Evolutionary conservation across 2,329 filamentous ascomycete species (phyloP).

Genomic region (Pyrenochaeta sp.): DNA sequence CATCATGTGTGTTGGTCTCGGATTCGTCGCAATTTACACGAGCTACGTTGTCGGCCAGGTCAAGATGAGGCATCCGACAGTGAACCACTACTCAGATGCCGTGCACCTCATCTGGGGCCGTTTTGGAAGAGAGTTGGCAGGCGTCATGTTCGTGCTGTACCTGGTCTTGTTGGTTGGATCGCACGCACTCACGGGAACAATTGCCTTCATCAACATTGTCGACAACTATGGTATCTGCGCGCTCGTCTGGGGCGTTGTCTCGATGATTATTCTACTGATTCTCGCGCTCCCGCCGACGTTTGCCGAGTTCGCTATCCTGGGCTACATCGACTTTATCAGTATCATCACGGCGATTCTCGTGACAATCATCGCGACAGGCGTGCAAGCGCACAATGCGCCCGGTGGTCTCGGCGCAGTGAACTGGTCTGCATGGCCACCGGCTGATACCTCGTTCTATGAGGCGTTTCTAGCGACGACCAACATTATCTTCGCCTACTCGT

Average conservation of each 20-base stretch:
- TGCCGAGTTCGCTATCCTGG: constrained; percentile 68
- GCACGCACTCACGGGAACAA: constrained; percentile 74
- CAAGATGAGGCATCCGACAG: constrained; percentile 65
- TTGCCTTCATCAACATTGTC: constrained; percentile 71
- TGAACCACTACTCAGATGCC: constrained; percentile 74
- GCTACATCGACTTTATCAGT: constrained; percentile 66
- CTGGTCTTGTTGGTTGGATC: constrained; percentile 71
- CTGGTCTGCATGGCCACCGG: constrained; percentile 46
- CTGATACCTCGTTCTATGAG: constrained; percentile 69
- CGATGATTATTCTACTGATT: constrained; percentile 66
- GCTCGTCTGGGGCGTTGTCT: constrained; percentile 70
- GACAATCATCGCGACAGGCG: constrained; percentile 73
- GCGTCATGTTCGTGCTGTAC: constrained; percentile 61
- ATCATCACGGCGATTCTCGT: constrained; percentile 72
- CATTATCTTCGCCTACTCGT: constrained; percentile 50
- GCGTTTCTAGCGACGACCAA: constrained; percentile 57
- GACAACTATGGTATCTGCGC: constrained; percentile 67
- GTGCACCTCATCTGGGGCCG: constrained; percentile 70
- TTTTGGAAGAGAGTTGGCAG: constrained; percentile 59
- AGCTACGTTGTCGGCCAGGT: constrained; percentile 70
- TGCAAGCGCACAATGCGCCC: constrained; percentile 40
- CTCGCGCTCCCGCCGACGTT: constrained; percentile 70
- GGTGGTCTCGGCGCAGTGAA: constrained; percentile 37
- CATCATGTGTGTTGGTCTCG: constrained; percentile 58
- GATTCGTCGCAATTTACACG: constrained; percentile 68